A percentile compares a stretch with the other conserved stretches of the same genome.
These are phyloP conservation scores for Zalaria obscura DNA, from an alignment of 2,329 filamentous ascomycete species.

Conservation along the genomic window DNA sequence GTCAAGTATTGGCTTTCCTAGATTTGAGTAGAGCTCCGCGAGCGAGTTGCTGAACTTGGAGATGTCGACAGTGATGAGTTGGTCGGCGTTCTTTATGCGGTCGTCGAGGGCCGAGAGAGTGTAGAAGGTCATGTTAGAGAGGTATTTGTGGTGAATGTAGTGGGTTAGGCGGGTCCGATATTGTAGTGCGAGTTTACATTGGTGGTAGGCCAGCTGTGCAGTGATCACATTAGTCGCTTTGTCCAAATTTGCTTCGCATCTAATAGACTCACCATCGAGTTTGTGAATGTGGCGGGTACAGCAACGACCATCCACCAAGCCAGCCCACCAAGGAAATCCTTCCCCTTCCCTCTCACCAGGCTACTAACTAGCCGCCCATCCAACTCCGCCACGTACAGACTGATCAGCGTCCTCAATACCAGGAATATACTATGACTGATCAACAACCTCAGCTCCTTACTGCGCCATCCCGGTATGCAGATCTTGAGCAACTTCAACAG, in stretches of 20 bases:
- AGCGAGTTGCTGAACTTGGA: constrained; percentile 91
- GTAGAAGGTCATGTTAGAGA: constrained; percentile 97
- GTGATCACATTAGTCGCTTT: neutral
- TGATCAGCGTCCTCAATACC: constrained; percentile 79
- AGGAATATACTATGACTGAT: constrained; percentile 89
- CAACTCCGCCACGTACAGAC: constrained; percentile 88
- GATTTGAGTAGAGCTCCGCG: constrained; percentile 88
- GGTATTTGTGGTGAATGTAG: constrained; percentile 86
- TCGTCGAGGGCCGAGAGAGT: constrained; percentile 90
- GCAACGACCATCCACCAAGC: constrained; percentile 99
- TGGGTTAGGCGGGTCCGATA: constrained; percentile 91
- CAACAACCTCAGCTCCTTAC: constrained; percentile 73
- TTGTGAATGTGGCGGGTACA: constrained; percentile 91
- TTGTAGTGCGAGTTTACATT: constrained; percentile 83
- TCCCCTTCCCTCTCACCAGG: constrained; percentile 78
- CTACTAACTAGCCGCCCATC: constrained; percentile 88
- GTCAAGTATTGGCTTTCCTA: constrained; percentile 87
- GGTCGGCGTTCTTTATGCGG: constrained; percentile 95
- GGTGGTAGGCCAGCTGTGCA: constrained; percentile 76
- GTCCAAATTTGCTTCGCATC: neutral
- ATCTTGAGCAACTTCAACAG: constrained; percentile 68
- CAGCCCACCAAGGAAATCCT: constrained; percentile 75
- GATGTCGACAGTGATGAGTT: constrained; percentile 92
- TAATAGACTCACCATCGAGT: constrained; percentile 67
- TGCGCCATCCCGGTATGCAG: constrained; percentile 79